Conservation (phyloP, 495 filamentous ascomycete genomes). For the Aspergillus bertholletiae region DNA sequence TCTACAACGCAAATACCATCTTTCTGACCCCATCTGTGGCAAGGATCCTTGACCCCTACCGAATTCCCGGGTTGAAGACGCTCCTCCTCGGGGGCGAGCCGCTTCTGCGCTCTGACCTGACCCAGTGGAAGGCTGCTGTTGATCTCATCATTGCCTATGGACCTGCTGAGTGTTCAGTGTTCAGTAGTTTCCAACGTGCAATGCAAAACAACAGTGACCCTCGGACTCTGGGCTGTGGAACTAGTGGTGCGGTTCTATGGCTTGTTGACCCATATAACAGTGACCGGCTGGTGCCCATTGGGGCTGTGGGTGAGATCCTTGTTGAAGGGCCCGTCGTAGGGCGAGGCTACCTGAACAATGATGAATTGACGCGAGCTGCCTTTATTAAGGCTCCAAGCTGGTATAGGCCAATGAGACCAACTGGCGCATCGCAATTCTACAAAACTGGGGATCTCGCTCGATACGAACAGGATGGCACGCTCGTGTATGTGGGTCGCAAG, state of each 20-base stretch:
- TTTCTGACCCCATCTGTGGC: neutral
- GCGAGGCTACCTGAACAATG: constrained; percentile 36
- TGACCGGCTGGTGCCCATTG: constrained; percentile 34
- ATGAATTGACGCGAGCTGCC: constrained; percentile 22
- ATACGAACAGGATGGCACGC: constrained; percentile 11
- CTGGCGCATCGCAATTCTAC: too few relatives aligned
- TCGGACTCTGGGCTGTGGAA: too few relatives aligned
- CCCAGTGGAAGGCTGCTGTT: neutral
- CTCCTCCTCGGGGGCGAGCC: neutral
- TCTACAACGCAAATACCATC: too few relatives aligned
- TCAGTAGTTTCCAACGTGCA: too few relatives aligned
- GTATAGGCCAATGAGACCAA: too few relatives aligned
- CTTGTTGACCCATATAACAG: constrained; percentile 35
- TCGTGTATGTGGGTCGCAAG: constrained; percentile 19
- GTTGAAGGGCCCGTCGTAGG: constrained; percentile 40
- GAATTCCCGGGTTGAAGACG: neutral
- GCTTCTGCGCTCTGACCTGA: neutral
- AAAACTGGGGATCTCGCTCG: constrained; percentile 21
- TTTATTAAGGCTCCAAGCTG: constrained; percentile 31
- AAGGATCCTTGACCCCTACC: neutral
- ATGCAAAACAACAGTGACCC: too few relatives aligned
- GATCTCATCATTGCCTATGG: neutral
- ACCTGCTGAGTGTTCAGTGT: neutral
- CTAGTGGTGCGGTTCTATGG: constrained; percentile 22
- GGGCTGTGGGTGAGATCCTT: constrained; percentile 40